Percentiles rank a stretch among this genome's conserved stretches.
These are phyloP conservation scores for Trametes cubensis DNA, from an alignment of 768 basidiomycete species.

Conservation along the genomic window DNA sequence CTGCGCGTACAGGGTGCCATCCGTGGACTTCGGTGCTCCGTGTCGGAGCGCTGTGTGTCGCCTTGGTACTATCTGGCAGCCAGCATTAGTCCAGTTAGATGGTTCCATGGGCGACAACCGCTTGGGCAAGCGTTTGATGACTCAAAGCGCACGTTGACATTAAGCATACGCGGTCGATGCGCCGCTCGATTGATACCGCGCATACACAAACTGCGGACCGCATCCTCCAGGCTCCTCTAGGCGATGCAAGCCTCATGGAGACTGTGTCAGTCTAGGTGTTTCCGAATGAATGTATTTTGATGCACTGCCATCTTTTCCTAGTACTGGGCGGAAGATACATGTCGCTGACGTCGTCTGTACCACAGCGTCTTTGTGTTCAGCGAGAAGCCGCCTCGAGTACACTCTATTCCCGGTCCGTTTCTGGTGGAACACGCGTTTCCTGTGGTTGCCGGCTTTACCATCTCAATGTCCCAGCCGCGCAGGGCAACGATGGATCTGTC, in stretches of 20 bases:
- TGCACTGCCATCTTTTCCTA: not conserved
- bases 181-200: too few species aligned
- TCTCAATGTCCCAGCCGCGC: constrained; percentile 59
- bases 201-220: too few species aligned
- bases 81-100: too few species aligned
- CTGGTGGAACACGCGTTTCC: constrained; percentile 57
- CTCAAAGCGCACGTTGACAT: too few species aligned
- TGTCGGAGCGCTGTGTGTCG: not conserved
- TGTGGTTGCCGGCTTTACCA: constrained; percentile 54
- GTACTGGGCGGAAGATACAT: not conserved
- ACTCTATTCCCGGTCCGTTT: constrained; percentile 36
- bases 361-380: constrained; percentile 54
- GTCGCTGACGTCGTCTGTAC: not conserved
- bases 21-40: not conserved
- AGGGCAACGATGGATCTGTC: constrained; percentile 42
- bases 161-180: too few species aligned
- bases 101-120: too few species aligned
- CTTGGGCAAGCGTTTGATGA: too few species aligned
- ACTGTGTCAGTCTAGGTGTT: too few species aligned
- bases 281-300: too few species aligned
- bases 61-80: not conserved
- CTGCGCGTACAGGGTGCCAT: not conserved
- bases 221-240: too few species aligned
- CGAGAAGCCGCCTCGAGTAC: constrained; percentile 30
- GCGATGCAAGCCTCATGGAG: too few species aligned